Conservation (phyloP, 139 green algal species). For the Pseudopediastrum boryanum region DNA sequence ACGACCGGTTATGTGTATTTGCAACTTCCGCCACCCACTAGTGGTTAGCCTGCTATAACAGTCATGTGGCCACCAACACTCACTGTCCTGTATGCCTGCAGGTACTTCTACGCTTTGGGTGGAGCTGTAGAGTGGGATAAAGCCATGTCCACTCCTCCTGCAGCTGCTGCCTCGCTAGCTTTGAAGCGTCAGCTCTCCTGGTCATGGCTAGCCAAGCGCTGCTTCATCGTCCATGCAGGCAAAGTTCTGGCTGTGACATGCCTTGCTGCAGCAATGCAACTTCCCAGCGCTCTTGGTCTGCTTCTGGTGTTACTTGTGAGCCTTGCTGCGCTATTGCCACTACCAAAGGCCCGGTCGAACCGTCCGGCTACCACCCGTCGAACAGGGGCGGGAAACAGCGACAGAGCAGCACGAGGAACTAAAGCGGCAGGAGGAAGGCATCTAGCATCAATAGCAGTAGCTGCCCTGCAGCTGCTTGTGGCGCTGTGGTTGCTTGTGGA, state of each 20-base stretch:
- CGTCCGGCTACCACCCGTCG: neutral
- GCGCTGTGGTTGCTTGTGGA: neutral
- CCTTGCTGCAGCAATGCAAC: slow-evolving; percentile 28
- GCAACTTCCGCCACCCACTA: too few species aligned
- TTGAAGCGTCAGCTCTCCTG: neutral
- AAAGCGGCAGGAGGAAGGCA: neutral
- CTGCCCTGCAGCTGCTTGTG: slow-evolving; percentile 16
- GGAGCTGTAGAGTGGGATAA: neutral
- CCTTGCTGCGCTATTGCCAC: neutral
- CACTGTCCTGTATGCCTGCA: too few species aligned
- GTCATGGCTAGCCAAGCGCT: slow-evolving; percentile 17
- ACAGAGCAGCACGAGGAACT: neutral
- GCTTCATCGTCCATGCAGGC: slow-evolving; percentile 15
- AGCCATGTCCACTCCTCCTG: neutral
- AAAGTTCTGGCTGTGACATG: neutral
- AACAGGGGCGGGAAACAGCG: neutral
- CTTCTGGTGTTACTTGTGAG: neutral
- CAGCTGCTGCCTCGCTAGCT: neutral
- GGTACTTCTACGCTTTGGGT: neutral
- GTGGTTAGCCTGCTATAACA: too few species aligned
- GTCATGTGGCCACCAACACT: too few species aligned
- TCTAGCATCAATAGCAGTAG: neutral
- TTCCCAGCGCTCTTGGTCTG: slow-evolving; percentile 5
- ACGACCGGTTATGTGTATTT: too few species aligned
- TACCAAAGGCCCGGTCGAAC: neutral